phyloP scores from a whole-genome alignment of 208 protist genomes.

The Wallacemonas collosoma region DNA sequence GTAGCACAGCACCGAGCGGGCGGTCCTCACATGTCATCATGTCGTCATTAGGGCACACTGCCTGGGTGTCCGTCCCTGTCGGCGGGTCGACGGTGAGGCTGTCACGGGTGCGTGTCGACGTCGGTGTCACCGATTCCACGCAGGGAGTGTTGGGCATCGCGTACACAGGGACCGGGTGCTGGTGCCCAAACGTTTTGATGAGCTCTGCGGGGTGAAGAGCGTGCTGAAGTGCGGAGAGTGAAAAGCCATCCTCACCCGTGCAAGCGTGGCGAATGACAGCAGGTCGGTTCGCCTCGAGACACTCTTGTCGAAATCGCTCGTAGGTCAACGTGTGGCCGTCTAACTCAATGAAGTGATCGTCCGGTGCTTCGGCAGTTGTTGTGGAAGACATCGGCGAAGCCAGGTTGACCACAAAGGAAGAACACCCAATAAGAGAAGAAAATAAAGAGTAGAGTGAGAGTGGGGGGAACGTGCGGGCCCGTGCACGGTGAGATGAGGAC shows the following conservation, averaged over 20 bases:
- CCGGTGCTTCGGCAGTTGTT: background rate
- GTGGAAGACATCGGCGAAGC: too few relatives aligned
- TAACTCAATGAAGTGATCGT: slow-evolving; percentile 38
- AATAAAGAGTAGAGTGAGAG: too few relatives aligned
- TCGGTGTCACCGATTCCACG: background rate
- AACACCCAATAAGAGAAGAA: background rate
- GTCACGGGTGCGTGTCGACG: too few relatives aligned
- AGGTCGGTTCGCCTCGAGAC: slow-evolving; percentile 66
- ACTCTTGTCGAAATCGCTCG: slow-evolving; percentile 54
- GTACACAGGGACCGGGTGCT: slow-evolving; percentile 50
- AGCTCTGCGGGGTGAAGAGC: background rate
- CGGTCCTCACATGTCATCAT: slow-evolving; percentile 9
- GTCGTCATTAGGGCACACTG: too few relatives aligned
- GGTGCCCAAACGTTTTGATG: background rate
- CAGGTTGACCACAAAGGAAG: background rate
- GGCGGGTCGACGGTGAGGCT: too few relatives aligned
- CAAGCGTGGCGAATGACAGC: slow-evolving; percentile 67
- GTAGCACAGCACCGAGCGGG: slow-evolving; percentile 18
- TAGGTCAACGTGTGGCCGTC: slow-evolving; percentile 63
- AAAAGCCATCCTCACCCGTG: background rate
- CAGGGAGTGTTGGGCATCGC: slow-evolving; percentile 5
- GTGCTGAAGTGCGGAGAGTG: background rate
- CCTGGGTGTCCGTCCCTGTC: too few relatives aligned
- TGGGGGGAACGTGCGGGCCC: too few relatives aligned
- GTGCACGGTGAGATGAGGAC: too few relatives aligned